Evolutionary conservation across 441 rosid species (phyloP).

Genomic region (Monsonia emarginata): DNA sequence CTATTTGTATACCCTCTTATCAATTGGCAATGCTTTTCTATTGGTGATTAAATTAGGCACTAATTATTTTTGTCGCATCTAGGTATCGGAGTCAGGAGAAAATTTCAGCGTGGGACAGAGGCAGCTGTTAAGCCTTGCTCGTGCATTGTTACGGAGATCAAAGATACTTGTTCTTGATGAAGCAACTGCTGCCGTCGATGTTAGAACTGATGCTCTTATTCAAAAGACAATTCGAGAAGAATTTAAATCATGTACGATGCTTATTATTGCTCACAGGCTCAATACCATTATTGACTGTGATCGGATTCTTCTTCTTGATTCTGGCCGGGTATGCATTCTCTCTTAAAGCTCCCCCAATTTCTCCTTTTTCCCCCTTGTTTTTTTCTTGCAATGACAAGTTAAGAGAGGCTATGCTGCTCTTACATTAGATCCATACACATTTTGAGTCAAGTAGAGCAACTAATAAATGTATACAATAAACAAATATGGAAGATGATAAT

Average conservation of each 20-base stretch:
- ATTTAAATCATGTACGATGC: slow-evolving; percentile 89
- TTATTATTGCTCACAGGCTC: slow-evolving; percentile 82
- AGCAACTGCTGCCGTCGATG: slow-evolving; percentile 97
- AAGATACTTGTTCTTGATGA: slow-evolving; percentile 96
- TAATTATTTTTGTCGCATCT: slow-evolving; percentile 11
- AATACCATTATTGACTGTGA: slow-evolving; percentile 87
- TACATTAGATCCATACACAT: background rate
- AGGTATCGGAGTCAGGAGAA: slow-evolving; percentile 89
- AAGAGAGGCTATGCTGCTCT: background rate
- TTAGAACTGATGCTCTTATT: slow-evolving; percentile 84
- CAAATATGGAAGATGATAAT: no score
- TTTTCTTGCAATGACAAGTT: background rate
- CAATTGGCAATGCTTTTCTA: background rate
- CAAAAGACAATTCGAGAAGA: slow-evolving; percentile 92
- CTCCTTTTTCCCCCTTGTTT: background rate
- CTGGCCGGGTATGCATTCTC: slow-evolving; percentile 53
- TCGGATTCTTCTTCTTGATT: slow-evolving; percentile 67
- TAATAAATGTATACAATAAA: no score
- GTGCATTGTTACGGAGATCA: slow-evolving; percentile 78
- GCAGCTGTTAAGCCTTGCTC: slow-evolving; percentile 83
- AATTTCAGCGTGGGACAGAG: slow-evolving; percentile 94
- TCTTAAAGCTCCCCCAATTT: slow-evolving; percentile 1
- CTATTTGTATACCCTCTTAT: background rate
- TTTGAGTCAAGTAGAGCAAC: background rate
- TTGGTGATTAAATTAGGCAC: background rate